Evolutionary conservation across 108 stramenopile species (phyloP), one percentile per base, ranked within the genome.

Genomic region (Tribonema minus): DNA sequence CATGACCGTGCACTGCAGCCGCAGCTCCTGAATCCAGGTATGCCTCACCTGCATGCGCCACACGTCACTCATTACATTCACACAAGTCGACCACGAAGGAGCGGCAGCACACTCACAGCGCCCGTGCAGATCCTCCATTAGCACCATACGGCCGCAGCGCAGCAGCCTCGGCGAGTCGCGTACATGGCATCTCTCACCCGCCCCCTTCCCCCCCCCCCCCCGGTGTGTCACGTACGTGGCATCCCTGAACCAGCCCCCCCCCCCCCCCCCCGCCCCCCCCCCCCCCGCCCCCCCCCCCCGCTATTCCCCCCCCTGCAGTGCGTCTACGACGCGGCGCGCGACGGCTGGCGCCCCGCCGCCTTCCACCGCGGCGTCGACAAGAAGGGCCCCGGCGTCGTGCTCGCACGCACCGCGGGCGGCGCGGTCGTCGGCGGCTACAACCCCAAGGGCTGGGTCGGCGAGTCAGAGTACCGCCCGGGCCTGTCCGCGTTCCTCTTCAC

Each of bases 401-500:
- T 79, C 32, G 63, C 37, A 26, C 35, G 64, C n/a, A 63, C 77
- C 27, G 37, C 34, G 66, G 73, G 73, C 29, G 78, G 78, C 3
- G 73, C 73, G 26, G 37, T 67, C 15, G 66, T 79, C 20, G 78
- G 78, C 4, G 78, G 78, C 37, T 81, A 81, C 74, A 81, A 81
- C 46, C 64, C 80, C n/a, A 81, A 81, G 37, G 80, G 65, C 5
- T 81, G 80, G 80, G 80, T 76, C 35, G 80, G 80, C 26, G 74
- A 76, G 26, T 67, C 72, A 0, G 80, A 81, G 30, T 68, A 81
- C 67, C 64, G 80, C 5, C 74, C 80, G 0, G 80, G 80, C 36
- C 27, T 81, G 15, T 39, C 66, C 34, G 74, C 73, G 2, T 81
- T 81, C 38, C 67, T 81, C n/a, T 81, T 66, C 67, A 74, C 73